Evolutionary conservation across 208 protist species (phyloP).

Genomic region (Naegleria fowleri): DNA sequence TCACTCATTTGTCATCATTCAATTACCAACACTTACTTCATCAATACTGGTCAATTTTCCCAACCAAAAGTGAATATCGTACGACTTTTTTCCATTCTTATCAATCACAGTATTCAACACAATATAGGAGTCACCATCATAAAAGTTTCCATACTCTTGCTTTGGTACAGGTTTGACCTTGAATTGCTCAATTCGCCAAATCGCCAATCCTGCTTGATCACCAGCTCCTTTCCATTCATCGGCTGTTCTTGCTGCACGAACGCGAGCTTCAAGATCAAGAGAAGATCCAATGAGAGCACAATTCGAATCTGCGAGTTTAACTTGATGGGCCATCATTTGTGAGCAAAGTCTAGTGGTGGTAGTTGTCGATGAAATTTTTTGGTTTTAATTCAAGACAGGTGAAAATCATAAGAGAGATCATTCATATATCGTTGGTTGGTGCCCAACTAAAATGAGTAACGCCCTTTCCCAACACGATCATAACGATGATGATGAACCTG

Average conservation of each 20-base stretch:
- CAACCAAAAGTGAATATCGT: slow-evolving; percentile 50
- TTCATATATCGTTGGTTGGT: too few species aligned
- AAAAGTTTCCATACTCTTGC: slow-evolving; percentile 36
- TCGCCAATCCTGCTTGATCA: slow-evolving; percentile 29
- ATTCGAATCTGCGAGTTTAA: slow-evolving; percentile 10
- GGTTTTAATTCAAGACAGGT: too few species aligned
- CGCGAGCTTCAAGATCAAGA: neutral
- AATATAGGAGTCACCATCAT: slow-evolving; percentile 46
- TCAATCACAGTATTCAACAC: slow-evolving; percentile 32
- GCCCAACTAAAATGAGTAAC: too few species aligned
- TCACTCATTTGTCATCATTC: too few species aligned
- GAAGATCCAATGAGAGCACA: slow-evolving; percentile 20
- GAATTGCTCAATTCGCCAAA: slow-evolving; percentile 51
- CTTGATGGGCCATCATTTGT: neutral
- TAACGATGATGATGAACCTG: too few species aligned
- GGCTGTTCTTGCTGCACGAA: slow-evolving; percentile 22
- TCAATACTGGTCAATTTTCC: slow-evolving; percentile 43
- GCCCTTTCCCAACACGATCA: too few species aligned
- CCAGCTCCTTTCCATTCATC: slow-evolving; percentile 32
- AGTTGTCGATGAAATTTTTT: too few species aligned
- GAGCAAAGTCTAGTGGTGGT: too few species aligned
- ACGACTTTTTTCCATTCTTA: neutral
- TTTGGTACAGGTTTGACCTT: slow-evolving; percentile 21
- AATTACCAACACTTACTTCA: slow-evolving; percentile 30
- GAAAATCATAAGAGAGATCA: too few species aligned